A percentile compares a stretch with the other conserved stretches of the same genome.
Evolutionary conservation across 495 filamentous ascomycete genomes (phyloP).

Genomic region (Clohesyomyces aquaticus): DNA sequence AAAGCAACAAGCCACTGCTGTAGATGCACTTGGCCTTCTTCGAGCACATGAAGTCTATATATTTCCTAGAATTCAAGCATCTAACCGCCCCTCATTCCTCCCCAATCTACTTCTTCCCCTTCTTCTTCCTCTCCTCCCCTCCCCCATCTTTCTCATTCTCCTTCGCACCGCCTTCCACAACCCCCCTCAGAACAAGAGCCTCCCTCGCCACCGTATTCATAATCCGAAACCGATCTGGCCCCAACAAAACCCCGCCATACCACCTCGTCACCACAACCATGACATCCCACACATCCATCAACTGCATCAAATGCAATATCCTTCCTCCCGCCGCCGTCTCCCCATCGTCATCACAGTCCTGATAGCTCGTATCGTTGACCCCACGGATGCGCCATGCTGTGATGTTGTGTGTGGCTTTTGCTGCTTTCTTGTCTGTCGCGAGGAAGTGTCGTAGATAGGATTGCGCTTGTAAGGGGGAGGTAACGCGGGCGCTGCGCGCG

Average conservation of each 20-base stretch:
- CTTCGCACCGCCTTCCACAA: conserved; percentile 54
- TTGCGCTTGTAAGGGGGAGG: conserved; percentile 68
- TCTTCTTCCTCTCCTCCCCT: conserved; percentile 36
- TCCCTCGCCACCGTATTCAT: conserved; percentile 87
- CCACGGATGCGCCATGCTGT: conserved; percentile 66
- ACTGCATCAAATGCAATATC: conserved; percentile 83
- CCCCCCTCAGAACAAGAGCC: conserved; percentile 78
- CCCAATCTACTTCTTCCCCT: conserved; percentile 2
- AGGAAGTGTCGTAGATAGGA: conserved; percentile 72
- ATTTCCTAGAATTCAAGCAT: too few species aligned
- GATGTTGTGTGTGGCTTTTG: conserved; percentile 91
- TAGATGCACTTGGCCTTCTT: too few species aligned
- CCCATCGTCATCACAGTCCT: conserved; percentile 95
- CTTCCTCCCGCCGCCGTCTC: conserved; percentile 91
- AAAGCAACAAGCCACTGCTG: too few species aligned
- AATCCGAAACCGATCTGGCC: conserved; percentile 84
- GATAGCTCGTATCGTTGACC: conserved; percentile 62
- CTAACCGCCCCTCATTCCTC: too few species aligned
- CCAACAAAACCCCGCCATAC: conserved; percentile 89
- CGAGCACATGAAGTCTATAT: too few species aligned
- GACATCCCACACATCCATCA: conserved; percentile 91
- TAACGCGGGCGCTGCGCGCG: conserved; percentile 70
- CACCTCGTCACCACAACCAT: conserved; percentile 94
- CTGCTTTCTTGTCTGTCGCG: conserved; percentile 76
- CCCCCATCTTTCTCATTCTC: conserved; percentile 47